Evolutionary conservation across 2,329 filamentous ascomycete species (phyloP).

Genomic region (Rachicladosporium sp.): DNA sequence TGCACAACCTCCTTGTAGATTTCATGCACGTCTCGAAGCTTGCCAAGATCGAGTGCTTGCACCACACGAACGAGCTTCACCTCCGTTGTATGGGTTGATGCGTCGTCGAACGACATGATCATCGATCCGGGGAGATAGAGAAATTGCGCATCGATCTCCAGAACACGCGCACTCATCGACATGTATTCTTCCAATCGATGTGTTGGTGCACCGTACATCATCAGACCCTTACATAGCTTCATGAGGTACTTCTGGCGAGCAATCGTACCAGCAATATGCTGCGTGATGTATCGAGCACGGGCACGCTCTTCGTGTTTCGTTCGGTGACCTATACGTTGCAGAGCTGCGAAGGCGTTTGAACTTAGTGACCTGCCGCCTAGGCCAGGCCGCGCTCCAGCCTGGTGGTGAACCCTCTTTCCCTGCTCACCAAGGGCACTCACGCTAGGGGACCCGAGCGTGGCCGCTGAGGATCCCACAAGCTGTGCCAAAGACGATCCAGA

Average conservation of each 20-base stretch:
- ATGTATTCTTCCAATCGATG: slow-evolving; percentile 91
- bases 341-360: too few relatives aligned
- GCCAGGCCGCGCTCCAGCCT: too few relatives aligned
- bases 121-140: slow-evolving; percentile 85
- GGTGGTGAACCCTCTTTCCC: slow-evolving; percentile 15
- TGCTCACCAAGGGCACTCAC: slow-evolving; percentile 31
- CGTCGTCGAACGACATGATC: slow-evolving; percentile 80
- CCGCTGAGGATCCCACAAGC: slow-evolving; percentile 32
- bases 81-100: slow-evolving; percentile 59
- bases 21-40: slow-evolving; percentile 59
- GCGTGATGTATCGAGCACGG: slow-evolving; percentile 31
- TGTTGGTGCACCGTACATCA: slow-evolving; percentile 82
- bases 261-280: slow-evolving; percentile 57
- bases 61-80: slow-evolving; percentile 58
- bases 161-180: slow-evolving; percentile 71
- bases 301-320: too few relatives aligned
- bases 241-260: slow-evolving; percentile 72
- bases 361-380: too few relatives aligned
- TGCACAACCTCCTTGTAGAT: slow-evolving; percentile 74
- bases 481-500: slow-evolving; percentile 31
- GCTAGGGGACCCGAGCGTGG: slow-evolving; percentile 27
- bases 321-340: too few relatives aligned
- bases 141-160: slow-evolving; percentile 81
- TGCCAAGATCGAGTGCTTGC: slow-evolving; percentile 61
- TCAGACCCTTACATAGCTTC: slow-evolving; percentile 72